Evolutionary conservation across 1,139 yeast genomes (phyloP).

Genomic region (Suhomyces panamericanus): DNA sequence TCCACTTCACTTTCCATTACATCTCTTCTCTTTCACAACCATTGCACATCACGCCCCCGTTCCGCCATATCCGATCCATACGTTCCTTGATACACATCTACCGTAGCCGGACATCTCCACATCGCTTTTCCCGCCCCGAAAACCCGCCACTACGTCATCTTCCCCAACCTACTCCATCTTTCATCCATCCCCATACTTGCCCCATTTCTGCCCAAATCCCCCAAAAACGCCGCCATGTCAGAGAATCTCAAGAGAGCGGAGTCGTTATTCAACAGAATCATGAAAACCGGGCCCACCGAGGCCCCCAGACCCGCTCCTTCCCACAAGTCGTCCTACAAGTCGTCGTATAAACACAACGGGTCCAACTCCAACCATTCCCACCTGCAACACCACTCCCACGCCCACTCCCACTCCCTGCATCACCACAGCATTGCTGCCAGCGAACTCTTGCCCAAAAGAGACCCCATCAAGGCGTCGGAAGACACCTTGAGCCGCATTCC

Average conservation of each 20-base stretch:
- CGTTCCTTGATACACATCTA: not conserved
- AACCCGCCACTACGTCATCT: not conserved
- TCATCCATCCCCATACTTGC: not conserved
- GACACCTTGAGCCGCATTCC: slow-evolving; percentile 35
- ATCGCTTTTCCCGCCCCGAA: not conserved
- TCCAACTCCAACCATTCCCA: slow-evolving; percentile 5
- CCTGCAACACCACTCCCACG: slow-evolving; percentile 8
- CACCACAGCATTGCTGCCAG: slow-evolving; percentile 7
- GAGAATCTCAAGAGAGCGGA: slow-evolving; percentile 53
- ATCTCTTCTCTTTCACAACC: not conserved
- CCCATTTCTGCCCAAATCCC: not conserved
- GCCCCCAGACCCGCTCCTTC: slow-evolving; percentile 1
- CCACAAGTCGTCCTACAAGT: slow-evolving; percentile 4
- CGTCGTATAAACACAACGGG: slow-evolving; percentile 6
- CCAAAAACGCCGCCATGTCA: slow-evolving; percentile 33
- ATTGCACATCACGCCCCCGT: not conserved
- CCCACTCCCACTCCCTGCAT: slow-evolving; percentile 9
- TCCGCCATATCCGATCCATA: not conserved
- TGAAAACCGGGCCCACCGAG: slow-evolving; percentile 32
- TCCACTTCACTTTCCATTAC: not conserved
- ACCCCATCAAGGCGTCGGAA: slow-evolving; percentile 34
- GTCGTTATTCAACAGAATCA: slow-evolving; percentile 49
- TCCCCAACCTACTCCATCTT: not conserved
- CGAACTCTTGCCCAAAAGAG: slow-evolving; percentile 36
- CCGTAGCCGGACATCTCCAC: not conserved